Evolutionary conservation across 2,329 filamentous ascomycete genomes (phyloP).

Genomic region (Trichoderma sp.): DNA sequence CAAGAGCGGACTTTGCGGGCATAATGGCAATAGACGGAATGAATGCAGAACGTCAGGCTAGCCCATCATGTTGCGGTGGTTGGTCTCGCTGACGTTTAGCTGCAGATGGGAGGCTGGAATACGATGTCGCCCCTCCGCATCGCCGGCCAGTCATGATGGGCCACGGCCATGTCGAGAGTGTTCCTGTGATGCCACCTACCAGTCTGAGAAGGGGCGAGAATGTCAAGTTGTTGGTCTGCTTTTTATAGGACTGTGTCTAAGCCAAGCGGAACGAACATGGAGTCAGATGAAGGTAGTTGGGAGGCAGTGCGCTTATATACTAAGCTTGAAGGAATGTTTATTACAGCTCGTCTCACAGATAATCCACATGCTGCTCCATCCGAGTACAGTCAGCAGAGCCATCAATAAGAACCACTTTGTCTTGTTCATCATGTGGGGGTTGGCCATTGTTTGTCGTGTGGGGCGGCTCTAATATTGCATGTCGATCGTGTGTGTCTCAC

Average conservation of each 20-base stretch:
- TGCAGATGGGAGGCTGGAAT: conserved; percentile 3
- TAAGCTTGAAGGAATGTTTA: not conserved
- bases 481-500: conserved; percentile 14
- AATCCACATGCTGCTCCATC: not conserved
- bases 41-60: not conserved
- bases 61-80: not conserved
- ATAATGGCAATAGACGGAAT: not conserved
- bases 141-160: not conserved
- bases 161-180: not conserved
- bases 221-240: not conserved
- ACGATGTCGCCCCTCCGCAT: not conserved
- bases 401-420: not conserved
- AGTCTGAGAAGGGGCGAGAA: not conserved
- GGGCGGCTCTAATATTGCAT: conserved; percentile 2
- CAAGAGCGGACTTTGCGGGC: not conserved
- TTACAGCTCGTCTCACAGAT: not conserved
- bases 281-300: not conserved
- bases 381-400: not conserved
- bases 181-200: not conserved
- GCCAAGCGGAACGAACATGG: not conserved
- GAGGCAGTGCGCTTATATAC: not conserved
- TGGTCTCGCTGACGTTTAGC: conserved; percentile 2
- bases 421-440: not conserved
- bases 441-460: conserved; percentile 1
- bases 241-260: not conserved